Evolutionary conservation across 495 filamentous ascomycete genomes (phyloP).

Genomic region (Annulohypoxylon stygium): DNA sequence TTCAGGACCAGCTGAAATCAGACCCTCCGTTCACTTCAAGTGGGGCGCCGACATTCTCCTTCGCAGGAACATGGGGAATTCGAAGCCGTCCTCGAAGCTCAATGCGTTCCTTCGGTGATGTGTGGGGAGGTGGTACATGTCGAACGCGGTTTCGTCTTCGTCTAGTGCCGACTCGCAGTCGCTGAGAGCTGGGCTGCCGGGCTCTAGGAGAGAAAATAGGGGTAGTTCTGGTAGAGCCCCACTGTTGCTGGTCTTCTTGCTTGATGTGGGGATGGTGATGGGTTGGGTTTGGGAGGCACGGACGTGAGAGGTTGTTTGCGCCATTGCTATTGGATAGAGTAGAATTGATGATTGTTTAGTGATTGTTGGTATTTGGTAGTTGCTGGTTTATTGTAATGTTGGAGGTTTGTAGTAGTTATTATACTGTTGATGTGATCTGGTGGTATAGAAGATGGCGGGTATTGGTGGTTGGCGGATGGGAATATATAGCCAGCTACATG

Average conservation of each 20-base stretch:
- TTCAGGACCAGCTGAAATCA: slow-evolving; percentile 1
- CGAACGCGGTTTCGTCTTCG: slow-evolving; percentile 41
- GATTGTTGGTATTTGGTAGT: neutral
- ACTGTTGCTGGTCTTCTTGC: slow-evolving; percentile 19
- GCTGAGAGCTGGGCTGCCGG: slow-evolving; percentile 38
- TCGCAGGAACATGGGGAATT: slow-evolving; percentile 43
- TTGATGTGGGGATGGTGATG: slow-evolving; percentile 35
- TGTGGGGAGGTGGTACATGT: slow-evolving; percentile 36
- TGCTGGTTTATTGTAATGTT: neutral
- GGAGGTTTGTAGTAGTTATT: slow-evolving; percentile 3
- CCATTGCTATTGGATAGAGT: slow-evolving; percentile 16
- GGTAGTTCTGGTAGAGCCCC: slow-evolving; percentile 1
- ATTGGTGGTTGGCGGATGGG: slow-evolving; percentile 29
- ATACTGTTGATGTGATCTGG: slow-evolving; percentile 26
- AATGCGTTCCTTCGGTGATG: slow-evolving; percentile 46
- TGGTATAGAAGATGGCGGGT: slow-evolving; percentile 14
- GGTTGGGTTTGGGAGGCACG: slow-evolving; percentile 29
- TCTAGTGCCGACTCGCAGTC: slow-evolving; percentile 46
- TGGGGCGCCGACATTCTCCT: slow-evolving; percentile 33
- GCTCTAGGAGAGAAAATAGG: slow-evolving; percentile 24
- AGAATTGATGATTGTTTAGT: neutral
- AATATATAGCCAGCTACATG: slow-evolving; percentile 36
- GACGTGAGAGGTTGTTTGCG: slow-evolving; percentile 20
- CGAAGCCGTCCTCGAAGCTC: slow-evolving; percentile 43
- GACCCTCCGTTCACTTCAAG: slow-evolving; percentile 6